A percentile compares a stretch with the other conserved stretches of the same genome.
Conservation (phyloP, 2,329 filamentous ascomycete species). For the Elsinoe batatas region DNA sequence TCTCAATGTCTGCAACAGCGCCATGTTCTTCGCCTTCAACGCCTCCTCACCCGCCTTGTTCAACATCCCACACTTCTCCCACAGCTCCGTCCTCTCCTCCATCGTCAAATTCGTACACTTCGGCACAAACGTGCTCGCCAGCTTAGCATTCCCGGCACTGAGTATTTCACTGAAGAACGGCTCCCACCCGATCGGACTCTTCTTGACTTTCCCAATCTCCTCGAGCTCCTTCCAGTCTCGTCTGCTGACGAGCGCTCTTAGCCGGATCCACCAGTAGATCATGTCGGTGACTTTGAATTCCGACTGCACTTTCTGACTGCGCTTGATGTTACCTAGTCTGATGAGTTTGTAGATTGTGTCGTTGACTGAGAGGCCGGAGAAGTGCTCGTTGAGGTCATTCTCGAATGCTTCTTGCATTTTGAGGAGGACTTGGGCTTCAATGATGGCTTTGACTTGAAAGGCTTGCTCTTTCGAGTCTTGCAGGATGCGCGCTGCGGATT, state of each 20-base stretch:
- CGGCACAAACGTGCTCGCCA: slow-evolving; percentile 73
- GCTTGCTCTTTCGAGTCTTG: slow-evolving; percentile 71
- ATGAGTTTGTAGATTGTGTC: slow-evolving; percentile 88
- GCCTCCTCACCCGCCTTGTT: slow-evolving; percentile 88
- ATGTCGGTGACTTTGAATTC: slow-evolving; percentile 93
- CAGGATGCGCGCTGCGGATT: slow-evolving; percentile 73
- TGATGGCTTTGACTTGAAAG: slow-evolving; percentile 63
- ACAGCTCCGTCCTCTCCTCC: slow-evolving; percentile 75
- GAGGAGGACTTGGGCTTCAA: slow-evolving; percentile 70
- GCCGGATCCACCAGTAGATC: slow-evolving; percentile 74
- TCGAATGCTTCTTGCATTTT: slow-evolving; percentile 82
- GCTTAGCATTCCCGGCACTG: slow-evolving; percentile 77
- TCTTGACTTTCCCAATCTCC: slow-evolving; percentile 65
- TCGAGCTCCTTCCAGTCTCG: slow-evolving; percentile 90
- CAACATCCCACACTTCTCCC: slow-evolving; percentile 87
- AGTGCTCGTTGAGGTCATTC: slow-evolving; percentile 59
- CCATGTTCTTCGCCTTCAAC: slow-evolving; percentile 66
- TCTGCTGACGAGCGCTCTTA: slow-evolving; percentile 80
- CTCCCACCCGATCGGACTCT: slow-evolving; percentile 95
- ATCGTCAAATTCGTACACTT: slow-evolving; percentile 68
- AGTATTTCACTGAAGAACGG: slow-evolving; percentile 88
- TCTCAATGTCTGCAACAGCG: slow-evolving; percentile 62
- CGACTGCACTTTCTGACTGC: slow-evolving; percentile 76
- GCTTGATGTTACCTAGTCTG: slow-evolving; percentile 67
- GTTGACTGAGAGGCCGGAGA: slow-evolving; percentile 76